A percentile compares a stretch with the other conserved stretches of the same genome.
phyloP scores from a whole-genome alignment of 208 protist species.

The Porcisia deanei region DNA sequence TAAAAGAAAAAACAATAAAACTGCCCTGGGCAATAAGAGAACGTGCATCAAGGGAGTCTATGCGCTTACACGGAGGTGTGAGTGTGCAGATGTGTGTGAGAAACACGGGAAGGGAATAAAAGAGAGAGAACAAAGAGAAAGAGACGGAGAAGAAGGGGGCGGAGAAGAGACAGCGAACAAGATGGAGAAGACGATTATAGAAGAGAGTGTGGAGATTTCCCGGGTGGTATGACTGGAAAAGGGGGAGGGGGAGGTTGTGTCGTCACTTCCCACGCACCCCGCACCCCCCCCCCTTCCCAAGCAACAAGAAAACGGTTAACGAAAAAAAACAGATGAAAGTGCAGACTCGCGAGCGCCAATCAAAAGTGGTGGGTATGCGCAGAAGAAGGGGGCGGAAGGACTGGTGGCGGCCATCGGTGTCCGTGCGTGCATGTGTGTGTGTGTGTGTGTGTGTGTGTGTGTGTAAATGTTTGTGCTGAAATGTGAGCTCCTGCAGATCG shows the following conservation, averaged over 20 bases:
- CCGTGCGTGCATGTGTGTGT: not conserved
- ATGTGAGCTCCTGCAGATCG: not conserved
- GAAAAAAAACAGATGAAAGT: constrained; percentile 5
- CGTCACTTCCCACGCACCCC: not conserved
- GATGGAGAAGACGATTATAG: not conserved
- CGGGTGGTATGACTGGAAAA: not conserved
- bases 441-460: constrained; percentile 3
- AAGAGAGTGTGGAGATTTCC: not conserved
- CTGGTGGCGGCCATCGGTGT: not conserved
- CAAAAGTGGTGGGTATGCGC: constrained; percentile 7
- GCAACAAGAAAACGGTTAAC: constrained; percentile 1
- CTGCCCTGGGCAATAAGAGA: not conserved
- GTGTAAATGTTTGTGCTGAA: not conserved
- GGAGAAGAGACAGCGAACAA: constrained; percentile 6
- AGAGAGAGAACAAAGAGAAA: not conserved
- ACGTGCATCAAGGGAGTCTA: not conserved
- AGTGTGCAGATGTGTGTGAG: constrained; percentile 1
- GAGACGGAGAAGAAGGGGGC: not conserved
- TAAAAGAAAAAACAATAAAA: not conserved
- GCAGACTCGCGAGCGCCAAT: not conserved
- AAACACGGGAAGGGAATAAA: not conserved
- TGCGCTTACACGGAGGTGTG: constrained; percentile 2
- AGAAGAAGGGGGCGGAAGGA: not conserved
- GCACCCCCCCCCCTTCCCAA: not conserved
- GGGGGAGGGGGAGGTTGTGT: not conserved